Evolutionary conservation across 768 basidiomycete species (phyloP).

Genomic region (Boletus sp.): DNA sequence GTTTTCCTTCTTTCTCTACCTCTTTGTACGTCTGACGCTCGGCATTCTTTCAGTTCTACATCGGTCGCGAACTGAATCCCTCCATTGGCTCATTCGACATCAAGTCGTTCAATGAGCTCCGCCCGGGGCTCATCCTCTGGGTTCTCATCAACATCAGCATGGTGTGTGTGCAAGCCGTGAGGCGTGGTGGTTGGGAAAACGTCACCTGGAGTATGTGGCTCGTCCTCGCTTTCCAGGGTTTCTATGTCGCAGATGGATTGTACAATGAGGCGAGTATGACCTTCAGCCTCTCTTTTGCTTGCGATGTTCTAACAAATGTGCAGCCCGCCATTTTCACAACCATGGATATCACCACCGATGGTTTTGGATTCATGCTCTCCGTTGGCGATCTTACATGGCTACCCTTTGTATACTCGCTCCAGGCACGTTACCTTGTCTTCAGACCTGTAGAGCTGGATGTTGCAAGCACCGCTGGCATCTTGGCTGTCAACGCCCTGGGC

Average conservation of each 20-base stretch:
- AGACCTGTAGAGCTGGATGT: constrained; percentile 75
- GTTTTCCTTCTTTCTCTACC: background rate
- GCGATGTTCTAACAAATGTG: background rate
- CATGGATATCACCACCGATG: constrained; percentile 98
- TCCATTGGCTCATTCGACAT: constrained; percentile 73
- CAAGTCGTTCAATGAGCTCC: constrained; percentile 53
- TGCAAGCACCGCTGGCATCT: constrained; percentile 49
- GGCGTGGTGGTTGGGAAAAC: constrained; percentile 58
- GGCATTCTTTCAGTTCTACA: constrained; percentile 66
- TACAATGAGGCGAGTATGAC: constrained; percentile 79
- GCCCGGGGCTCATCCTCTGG: constrained; percentile 82
- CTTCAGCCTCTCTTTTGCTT: background rate
- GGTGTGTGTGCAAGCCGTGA: constrained; percentile 86
- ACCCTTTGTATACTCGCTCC: constrained; percentile 90
- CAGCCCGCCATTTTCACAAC: constrained; percentile 88
- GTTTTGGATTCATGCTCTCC: constrained; percentile 97
- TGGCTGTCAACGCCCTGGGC: constrained; percentile 66
- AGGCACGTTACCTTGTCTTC: constrained; percentile 95
- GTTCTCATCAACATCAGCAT: constrained; percentile 85
- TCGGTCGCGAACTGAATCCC: constrained; percentile 94
- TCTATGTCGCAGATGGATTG: constrained; percentile 83
- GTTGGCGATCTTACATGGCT: constrained; percentile 93
- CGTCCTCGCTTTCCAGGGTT: constrained; percentile 78
- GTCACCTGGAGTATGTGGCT: constrained; percentile 93
- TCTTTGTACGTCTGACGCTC: background rate